Percentiles rank a stretch among this genome's conserved stretches.
Conservation (phyloP, 2,329 filamentous ascomycete genomes). For the Immersiporthe knoxdaviesiana region DNA sequence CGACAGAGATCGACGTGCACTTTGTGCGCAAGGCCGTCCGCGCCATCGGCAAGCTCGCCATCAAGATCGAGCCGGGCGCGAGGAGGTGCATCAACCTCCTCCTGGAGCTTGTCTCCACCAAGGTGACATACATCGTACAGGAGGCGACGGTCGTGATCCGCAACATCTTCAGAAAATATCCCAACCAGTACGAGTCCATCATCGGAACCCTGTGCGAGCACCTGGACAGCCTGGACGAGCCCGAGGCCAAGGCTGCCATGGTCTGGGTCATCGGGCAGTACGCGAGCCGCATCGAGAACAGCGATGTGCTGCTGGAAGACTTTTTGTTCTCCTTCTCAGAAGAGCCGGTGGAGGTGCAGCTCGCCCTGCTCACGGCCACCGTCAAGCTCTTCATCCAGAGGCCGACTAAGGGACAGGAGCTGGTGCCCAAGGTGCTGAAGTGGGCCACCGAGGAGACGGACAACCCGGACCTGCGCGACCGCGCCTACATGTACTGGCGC, state of each 20-base stretch:
- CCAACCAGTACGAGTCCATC: slow-evolving; percentile 97
- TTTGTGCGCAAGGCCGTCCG: slow-evolving; percentile 97
- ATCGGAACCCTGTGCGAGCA: slow-evolving; percentile 96
- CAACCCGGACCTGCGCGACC: slow-evolving; percentile 92
- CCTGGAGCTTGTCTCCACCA: slow-evolving; percentile 92
- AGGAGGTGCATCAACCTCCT: slow-evolving; percentile 89
- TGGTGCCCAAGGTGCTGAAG: slow-evolving; percentile 93
- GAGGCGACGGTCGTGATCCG: slow-evolving; percentile 98
- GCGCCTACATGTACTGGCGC: slow-evolving; percentile 99
- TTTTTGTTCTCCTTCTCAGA: slow-evolving; percentile 93
- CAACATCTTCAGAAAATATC: slow-evolving; percentile 99
- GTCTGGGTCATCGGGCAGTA: slow-evolving; percentile 99
- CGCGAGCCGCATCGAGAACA: slow-evolving; percentile 95
- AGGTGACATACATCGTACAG: slow-evolving; percentile 97
- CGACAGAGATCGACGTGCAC: slow-evolving; percentile 97
- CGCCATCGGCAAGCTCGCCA: slow-evolving; percentile 95
- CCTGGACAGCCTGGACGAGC: slow-evolving; percentile 93
- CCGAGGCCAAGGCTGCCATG: slow-evolving; percentile 97
- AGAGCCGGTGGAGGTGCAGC: slow-evolving; percentile 92
- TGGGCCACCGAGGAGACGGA: slow-evolving; percentile 99
- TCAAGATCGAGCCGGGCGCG: slow-evolving; percentile 96
- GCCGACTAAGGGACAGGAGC: slow-evolving; percentile 88
- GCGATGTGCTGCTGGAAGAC: slow-evolving; percentile 89
- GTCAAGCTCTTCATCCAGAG: slow-evolving; percentile 98
- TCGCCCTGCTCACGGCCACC: slow-evolving; percentile 91